phyloP scores from a whole-genome alignment of 2,329 filamentous ascomycete genomes.

The Botrytis paeoniae region DNA sequence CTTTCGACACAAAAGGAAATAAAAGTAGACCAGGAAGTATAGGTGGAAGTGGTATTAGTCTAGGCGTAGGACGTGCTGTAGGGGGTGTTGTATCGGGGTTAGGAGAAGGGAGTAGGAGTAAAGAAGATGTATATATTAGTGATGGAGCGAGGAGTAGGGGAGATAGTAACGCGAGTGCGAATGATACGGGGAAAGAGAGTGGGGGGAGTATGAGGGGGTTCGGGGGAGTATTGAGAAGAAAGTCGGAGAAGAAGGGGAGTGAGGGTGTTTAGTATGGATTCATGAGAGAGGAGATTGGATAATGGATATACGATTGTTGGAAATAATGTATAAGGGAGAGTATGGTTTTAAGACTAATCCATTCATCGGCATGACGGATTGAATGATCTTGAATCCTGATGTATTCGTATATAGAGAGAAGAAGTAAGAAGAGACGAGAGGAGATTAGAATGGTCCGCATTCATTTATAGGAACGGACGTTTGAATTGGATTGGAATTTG shows the following conservation, averaged over 20 bases:
- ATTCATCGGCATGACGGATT: not conserved
- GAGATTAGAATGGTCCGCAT: not conserved
- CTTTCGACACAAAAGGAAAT: constrained; percentile 26
- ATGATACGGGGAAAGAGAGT: not conserved
- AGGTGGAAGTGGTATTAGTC: constrained; percentile 28
- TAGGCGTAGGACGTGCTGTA: constrained; percentile 32
- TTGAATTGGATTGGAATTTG: not conserved
- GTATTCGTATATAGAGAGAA: not conserved
- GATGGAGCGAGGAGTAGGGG: not conserved
- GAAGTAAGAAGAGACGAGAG: not conserved
- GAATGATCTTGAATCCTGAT: not conserved
- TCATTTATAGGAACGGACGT: not conserved
- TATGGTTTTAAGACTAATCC: not conserved
- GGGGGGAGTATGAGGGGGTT: not conserved
- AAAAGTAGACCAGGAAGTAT: constrained; percentile 6
- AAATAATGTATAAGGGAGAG: not conserved
- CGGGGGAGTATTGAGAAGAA: constrained; percentile 1
- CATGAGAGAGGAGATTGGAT: not conserved
- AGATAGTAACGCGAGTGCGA: not conserved
- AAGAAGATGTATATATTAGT: constrained; percentile 10
- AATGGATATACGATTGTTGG: not conserved
- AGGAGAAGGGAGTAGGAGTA: constrained; percentile 4
- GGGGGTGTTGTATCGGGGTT: constrained; percentile 23
- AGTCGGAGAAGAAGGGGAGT: not conserved
- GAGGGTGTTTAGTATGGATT: not conserved